These are phyloP conservation scores for Oryza rufipogon DNA, from an alignment of 176 grass and related monocot species.

Conservation along the genomic window DNA sequence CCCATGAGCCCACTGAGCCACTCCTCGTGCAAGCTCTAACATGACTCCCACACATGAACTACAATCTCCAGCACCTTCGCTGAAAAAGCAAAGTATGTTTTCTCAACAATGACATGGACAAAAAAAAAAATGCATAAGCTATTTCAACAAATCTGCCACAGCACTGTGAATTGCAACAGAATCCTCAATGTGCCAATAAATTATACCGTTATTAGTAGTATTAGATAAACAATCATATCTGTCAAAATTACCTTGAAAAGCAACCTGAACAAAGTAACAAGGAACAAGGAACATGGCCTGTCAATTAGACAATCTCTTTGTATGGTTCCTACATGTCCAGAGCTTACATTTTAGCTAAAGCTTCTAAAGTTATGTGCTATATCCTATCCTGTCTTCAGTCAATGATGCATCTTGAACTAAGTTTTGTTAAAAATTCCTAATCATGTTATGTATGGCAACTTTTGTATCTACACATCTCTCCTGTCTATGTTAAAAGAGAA, in stretches of 20 bases:
- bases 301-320: neutral
- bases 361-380: neutral
- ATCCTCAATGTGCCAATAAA: neutral
- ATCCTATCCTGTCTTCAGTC: neutral
- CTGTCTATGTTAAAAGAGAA: neutral
- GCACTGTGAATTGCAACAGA: neutral
- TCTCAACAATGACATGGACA: constrained; percentile 1
- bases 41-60: constrained; percentile 95
- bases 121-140: neutral
- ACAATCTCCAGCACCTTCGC: constrained; percentile 96
- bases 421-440: neutral
- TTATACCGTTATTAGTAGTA: neutral
- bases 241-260: constrained; percentile 25
- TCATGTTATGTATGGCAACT: constrained; percentile 29
- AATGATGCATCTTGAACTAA: constrained; percentile 9
- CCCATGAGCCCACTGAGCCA: constrained; percentile 91
- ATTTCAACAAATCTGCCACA: neutral
- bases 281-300: neutral
- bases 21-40: constrained; percentile 93
- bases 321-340: constrained; percentile 7
- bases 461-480: neutral
- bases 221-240: constrained; percentile 11
- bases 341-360: neutral
- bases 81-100: constrained; percentile 42
- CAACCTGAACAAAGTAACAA: constrained; percentile 16